Percentiles rank a stretch among this genome's conserved stretches.
These are phyloP conservation scores for Melampsora abietis-canadensis DNA, from an alignment of 1,284 basidiomycete genomes.

Conservation along the genomic window DNA sequence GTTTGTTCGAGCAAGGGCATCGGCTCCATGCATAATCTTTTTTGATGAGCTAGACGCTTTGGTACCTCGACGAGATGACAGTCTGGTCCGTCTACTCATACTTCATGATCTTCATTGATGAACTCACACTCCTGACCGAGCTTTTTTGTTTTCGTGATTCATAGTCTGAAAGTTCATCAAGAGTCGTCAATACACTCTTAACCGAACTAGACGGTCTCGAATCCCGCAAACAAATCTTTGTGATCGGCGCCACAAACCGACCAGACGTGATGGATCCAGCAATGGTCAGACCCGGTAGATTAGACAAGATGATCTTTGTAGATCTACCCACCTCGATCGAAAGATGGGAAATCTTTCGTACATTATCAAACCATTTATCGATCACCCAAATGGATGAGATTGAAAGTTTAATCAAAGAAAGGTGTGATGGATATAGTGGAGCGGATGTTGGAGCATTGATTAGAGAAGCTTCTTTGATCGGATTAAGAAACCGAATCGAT, in stretches of 20 bases:
- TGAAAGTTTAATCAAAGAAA: conserved; percentile 21
- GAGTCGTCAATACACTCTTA: conserved; percentile 95
- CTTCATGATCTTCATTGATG: not conserved
- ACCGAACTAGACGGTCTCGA: conserved; percentile 95
- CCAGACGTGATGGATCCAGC: conserved; percentile 99
- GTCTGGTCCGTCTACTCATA: conserved; percentile 61
- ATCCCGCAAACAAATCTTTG: conserved; percentile 82
- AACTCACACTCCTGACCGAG: not conserved
- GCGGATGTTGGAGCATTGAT: conserved; percentile 83
- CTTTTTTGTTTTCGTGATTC: not conserved
- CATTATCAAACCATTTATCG: conserved; percentile 55
- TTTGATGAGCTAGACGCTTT: conserved; percentile 96
- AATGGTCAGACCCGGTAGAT: conserved; percentile 91
- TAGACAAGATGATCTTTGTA: conserved; percentile 95
- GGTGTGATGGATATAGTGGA: conserved; percentile 83
- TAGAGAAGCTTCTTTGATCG: conserved; percentile 81
- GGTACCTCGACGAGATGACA: conserved; percentile 88
- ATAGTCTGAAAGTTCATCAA: conserved; percentile 87
- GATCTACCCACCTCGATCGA: conserved; percentile 77
- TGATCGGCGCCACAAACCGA: conserved; percentile 95
- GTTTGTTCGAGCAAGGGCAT: conserved; percentile 80
- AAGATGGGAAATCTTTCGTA: conserved; percentile 78
- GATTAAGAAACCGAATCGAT: conserved; percentile 59
- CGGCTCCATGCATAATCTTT: conserved; percentile 84
- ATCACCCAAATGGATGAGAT: not conserved